phyloP scores from a whole-genome alignment of 2,329 filamentous ascomycete genomes.

The Exophiala oligosperma region DNA sequence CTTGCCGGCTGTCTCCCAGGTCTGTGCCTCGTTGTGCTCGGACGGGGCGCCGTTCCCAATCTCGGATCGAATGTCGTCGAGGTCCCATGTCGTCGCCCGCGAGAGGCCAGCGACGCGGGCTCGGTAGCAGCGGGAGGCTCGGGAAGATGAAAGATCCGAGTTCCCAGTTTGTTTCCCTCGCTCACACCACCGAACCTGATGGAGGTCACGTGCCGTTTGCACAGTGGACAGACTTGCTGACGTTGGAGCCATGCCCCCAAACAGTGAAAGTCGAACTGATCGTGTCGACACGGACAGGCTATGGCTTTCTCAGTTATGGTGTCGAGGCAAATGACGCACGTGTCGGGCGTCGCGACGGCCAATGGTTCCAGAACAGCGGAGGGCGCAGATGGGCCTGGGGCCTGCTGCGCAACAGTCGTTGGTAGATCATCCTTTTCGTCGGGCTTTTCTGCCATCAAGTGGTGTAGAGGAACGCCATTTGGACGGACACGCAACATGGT shows the following conservation, averaged over 20 bases:
- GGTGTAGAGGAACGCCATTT: not conserved
- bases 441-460: conserved; percentile 16
- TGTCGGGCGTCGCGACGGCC: conserved; percentile 9
- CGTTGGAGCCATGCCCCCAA: conserved; percentile 78
- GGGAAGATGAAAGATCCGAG: conserved; percentile 29
- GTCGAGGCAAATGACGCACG: conserved; percentile 86
- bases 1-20: conserved; percentile 25
- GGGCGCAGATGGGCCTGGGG: not conserved
- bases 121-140: conserved; percentile 22
- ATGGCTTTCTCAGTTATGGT: conserved; percentile 69
- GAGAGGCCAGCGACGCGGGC: not conserved
- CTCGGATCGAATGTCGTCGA: conserved; percentile 6
- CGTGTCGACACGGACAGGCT: conserved; percentile 74
- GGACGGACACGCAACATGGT: not conserved
- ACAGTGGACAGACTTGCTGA: conserved; percentile 74
- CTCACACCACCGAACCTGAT: conserved; percentile 61
- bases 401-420: conserved; percentile 1
- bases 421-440: conserved; percentile 10
- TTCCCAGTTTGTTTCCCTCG: conserved; percentile 15
- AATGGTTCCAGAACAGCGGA: not conserved
- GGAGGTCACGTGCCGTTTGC: conserved; percentile 58
- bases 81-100: not conserved
- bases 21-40: conserved; percentile 1
- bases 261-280: conserved; percentile 82
- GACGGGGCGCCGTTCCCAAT: conserved; percentile 7